A percentile compares a stretch with the other conserved stretches of the same genome.
Evolutionary conservation across 345 rosid species (phyloP).

Genomic region (Salix purpurea): DNA sequence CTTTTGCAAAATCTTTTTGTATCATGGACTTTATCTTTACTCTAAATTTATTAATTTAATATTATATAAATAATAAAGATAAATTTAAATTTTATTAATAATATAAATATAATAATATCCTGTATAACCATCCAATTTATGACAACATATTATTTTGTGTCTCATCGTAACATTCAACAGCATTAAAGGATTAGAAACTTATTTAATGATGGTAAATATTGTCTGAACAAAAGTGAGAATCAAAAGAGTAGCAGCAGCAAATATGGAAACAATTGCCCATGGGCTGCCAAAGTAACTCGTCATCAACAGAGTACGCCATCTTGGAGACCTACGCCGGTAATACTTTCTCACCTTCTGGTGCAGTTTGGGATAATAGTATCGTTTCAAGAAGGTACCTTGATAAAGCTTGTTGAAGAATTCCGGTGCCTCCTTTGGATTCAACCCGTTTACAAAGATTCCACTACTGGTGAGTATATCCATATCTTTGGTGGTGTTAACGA

Average conservation of each 20-base stretch:
- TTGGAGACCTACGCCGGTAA: neutral
- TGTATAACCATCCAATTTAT: too few relatives aligned
- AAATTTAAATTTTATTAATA: too few relatives aligned
- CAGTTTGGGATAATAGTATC: neutral
- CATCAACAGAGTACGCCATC: constrained; percentile 8
- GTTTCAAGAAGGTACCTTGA: constrained; percentile 1
- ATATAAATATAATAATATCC: too few relatives aligned
- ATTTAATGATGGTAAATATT: neutral
- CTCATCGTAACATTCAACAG: too few relatives aligned
- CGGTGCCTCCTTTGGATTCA: constrained; percentile 14
- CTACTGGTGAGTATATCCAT: constrained; percentile 1
- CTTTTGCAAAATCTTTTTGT: too few relatives aligned
- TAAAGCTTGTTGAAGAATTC: constrained; percentile 22
- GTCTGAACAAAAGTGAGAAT: constrained; percentile 6
- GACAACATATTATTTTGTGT: too few relatives aligned
- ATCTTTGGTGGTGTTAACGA: constrained; percentile 10
- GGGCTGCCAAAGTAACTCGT: neutral
- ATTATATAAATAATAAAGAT: too few relatives aligned
- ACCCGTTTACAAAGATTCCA: constrained; percentile 9
- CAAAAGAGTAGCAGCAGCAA: constrained; percentile 2
- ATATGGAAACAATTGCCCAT: neutral
- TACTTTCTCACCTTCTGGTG: neutral
- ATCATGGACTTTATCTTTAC: too few relatives aligned
- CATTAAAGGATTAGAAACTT: too few relatives aligned
- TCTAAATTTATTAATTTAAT: too few relatives aligned